Evolutionary conservation across 208 protist genomes (phyloP).

Genomic region (Crithidia brevicula): DNA sequence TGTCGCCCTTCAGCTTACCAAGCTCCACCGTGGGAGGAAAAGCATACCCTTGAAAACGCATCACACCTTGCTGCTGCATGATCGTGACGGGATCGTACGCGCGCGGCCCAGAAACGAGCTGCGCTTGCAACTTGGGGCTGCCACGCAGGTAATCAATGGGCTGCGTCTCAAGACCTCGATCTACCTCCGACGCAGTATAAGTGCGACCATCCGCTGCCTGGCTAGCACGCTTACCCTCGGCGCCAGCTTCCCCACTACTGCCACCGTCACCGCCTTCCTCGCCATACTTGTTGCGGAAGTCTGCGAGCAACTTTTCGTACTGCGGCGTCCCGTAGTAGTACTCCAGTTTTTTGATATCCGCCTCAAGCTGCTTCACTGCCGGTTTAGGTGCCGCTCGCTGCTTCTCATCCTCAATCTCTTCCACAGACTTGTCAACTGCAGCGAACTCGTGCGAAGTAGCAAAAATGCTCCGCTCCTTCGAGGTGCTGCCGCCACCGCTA

Average conservation of each 20-base stretch:
- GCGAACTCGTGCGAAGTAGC: conserved; percentile 33
- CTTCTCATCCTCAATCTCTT: conserved; percentile 26
- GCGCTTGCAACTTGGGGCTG: conserved; percentile 63
- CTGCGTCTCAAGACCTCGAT: conserved; percentile 63
- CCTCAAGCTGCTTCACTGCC: conserved; percentile 53
- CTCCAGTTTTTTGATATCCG: conserved; percentile 83
- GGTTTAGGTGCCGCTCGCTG: conserved; percentile 21
- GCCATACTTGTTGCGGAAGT: conserved; percentile 75
- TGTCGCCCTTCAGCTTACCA: conserved; percentile 70
- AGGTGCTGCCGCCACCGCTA: neutral
- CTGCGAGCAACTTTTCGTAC: conserved; percentile 64
- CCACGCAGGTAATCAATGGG: conserved; percentile 81
- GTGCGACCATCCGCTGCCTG: conserved; percentile 5
- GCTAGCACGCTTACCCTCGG: conserved; percentile 2
- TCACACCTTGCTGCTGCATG: conserved; percentile 83
- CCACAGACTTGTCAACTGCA: conserved; percentile 18
- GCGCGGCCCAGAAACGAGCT: conserved; percentile 64
- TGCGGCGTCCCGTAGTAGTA: conserved; percentile 82
- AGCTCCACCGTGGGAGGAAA: conserved; percentile 83
- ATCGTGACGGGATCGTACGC: conserved; percentile 77
- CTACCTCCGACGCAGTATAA: conserved; percentile 69
- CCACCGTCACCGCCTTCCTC: conserved; percentile 10
- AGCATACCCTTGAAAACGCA: conserved; percentile 86
- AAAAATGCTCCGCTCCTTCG: conserved; percentile 39
- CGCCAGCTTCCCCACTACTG: neutral